Base-by-base conservation (phyloP, 1,139 yeast genomes). In the Pneumocystis murina region DNA sequence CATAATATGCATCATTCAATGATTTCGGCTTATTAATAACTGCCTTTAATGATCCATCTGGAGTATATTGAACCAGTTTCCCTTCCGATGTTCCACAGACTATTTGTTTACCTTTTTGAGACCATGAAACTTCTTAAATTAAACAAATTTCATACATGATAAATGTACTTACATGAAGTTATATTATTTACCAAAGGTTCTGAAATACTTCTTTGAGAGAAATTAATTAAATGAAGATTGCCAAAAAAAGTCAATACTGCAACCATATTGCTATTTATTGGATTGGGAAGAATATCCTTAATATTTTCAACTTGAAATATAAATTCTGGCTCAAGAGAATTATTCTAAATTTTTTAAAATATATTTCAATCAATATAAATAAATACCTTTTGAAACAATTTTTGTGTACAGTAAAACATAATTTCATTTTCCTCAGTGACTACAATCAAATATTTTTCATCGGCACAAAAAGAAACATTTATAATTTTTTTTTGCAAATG, bases 21-120 rank as follows among this genome's bases (percentile, higher is more conserved):
- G 70, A 74, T 1, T 65, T 68, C 2, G 74, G 72, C 1, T 62
- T 61, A 5, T 64, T 61, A 6, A 72, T 66, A 1, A 48, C 67
- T 0, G 68, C 68, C 16, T 67, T 66, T 17, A 68, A 71, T 2
- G 69, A 64, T 1, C 75, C 76, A n/a, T 67, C 68, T 4, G 67
- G 62, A 0, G 68, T 63, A 20, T 69, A 67, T 62, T 71, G 73
- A n/a, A 60, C 67, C 39, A 74, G 65, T 0, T 68, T 41, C 2
- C 75, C 73, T 59, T 70, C 71, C 0, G 59, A 64, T 14, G 64
- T 62, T 0, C 75, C 73, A 14, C 71, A 67, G 8, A 71, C 68
- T 12, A 75, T 65, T 62, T 74, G 73, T 61, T 73, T 72, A 12
- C 76, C 77, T 61, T 68, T 68, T 20, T 75, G 73, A 2, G 77